Conservation (phyloP, 2,329 filamentous ascomycete species). For the Penicillium nordicum region DNA sequence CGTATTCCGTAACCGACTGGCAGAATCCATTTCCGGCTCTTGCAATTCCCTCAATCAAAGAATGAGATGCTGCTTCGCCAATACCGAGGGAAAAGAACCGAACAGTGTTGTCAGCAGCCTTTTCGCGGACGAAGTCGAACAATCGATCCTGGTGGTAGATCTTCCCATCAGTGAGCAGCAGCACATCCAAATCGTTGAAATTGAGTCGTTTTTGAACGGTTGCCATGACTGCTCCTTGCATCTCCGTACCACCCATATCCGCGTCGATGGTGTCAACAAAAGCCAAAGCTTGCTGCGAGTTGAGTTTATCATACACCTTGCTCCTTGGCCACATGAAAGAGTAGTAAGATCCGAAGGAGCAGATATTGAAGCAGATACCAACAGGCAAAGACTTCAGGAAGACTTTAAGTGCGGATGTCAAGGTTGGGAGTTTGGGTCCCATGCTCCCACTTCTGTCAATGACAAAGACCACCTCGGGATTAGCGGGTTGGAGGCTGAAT, state of each 20-base stretch:
- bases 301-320: slow-evolving; percentile 45
- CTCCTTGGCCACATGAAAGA: slow-evolving; percentile 50
- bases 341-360: slow-evolving; percentile 52
- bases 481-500: slow-evolving; percentile 57
- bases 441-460: slow-evolving; percentile 68
- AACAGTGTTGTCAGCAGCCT: slow-evolving; percentile 43
- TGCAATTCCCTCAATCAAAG: slow-evolving; percentile 58
- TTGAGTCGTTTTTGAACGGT: slow-evolving; percentile 47
- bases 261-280: slow-evolving; percentile 46
- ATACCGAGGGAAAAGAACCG: slow-evolving; percentile 57
- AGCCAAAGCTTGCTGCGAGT: slow-evolving; percentile 43
- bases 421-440: slow-evolving; percentile 46
- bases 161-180: slow-evolving; percentile 57
- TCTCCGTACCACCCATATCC: slow-evolving; percentile 54
- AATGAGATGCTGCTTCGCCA: slow-evolving; percentile 52
- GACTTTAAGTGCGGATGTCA: slow-evolving; percentile 52
- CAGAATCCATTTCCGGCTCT: slow-evolving; percentile 58
- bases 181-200: slow-evolving; percentile 50
- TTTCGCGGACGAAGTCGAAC: slow-evolving; percentile 48
- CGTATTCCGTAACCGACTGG: slow-evolving; percentile 59
- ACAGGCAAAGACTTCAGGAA: slow-evolving; percentile 60
- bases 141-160: slow-evolving; percentile 50
- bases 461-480: slow-evolving; percentile 67
- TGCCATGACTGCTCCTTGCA: slow-evolving; percentile 47
- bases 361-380: slow-evolving; percentile 57